Evolutionary conservation across 257 asterid genomes (phyloP).

Genomic region (Craterostigma plantagineum): DNA sequence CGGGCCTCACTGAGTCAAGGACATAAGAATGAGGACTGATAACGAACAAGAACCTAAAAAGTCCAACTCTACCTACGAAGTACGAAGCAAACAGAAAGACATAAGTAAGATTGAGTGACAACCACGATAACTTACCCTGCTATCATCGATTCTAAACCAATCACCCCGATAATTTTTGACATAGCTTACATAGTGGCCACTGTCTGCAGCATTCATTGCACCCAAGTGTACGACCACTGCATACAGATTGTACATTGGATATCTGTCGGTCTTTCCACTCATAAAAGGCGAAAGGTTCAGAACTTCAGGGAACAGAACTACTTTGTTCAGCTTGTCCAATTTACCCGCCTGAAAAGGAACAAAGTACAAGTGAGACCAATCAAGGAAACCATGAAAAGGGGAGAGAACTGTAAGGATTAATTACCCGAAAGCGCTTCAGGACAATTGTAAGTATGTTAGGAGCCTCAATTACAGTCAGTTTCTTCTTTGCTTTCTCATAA

Average conservation of each 20-base stretch:
- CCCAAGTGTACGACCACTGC: slow-evolving; percentile 37
- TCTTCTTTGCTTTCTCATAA: slow-evolving; percentile 51
- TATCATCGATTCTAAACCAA: slow-evolving; percentile 32
- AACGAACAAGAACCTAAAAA: too few species aligned
- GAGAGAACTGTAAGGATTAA: slow-evolving; percentile 4
- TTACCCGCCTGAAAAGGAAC: slow-evolving; percentile 23
- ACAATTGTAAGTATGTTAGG: slow-evolving; percentile 48
- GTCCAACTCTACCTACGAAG: not conserved
- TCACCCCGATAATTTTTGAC: slow-evolving; percentile 22
- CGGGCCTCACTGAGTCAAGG: too few species aligned
- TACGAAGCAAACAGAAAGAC: not conserved
- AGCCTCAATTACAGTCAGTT: slow-evolving; percentile 34
- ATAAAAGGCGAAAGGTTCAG: slow-evolving; percentile 32
- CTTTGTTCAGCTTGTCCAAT: slow-evolving; percentile 28
- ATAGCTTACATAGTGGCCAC: slow-evolving; percentile 39
- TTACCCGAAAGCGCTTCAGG: slow-evolving; percentile 40
- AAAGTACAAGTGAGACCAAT: slow-evolving; percentile 6
- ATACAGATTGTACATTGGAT: slow-evolving; percentile 22
- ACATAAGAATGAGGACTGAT: too few species aligned
- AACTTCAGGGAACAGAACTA: slow-evolving; percentile 22
- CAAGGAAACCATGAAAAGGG: not conserved
- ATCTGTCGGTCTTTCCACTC: slow-evolving; percentile 23
- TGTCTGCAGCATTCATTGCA: slow-evolving; percentile 21
- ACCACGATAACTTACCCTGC: slow-evolving; percentile 23
- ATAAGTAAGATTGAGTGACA: not conserved